Conservation (phyloP, 2,329 filamentous ascomycete genomes). For the Fusarium torreyae region DNA sequence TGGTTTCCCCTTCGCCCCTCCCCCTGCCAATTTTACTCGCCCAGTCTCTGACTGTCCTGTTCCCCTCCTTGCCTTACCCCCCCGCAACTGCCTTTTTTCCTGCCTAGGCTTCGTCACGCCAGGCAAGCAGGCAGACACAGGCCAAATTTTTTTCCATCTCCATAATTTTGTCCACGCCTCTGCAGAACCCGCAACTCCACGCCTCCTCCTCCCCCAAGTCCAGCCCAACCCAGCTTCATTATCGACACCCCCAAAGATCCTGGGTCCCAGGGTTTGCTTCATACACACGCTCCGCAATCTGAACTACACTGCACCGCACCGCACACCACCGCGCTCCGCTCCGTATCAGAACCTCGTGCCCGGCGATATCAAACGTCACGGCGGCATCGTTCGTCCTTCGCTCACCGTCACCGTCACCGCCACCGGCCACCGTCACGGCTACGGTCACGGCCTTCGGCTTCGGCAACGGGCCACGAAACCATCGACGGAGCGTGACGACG, state of each 20-base stretch:
- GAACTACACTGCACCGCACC: slow-evolving; percentile 46
- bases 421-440: slow-evolving; percentile 40
- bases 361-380: slow-evolving; percentile 44
- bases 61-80: slow-evolving; percentile 49
- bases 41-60: slow-evolving; percentile 3
- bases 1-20: slow-evolving; percentile 49
- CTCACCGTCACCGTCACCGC: slow-evolving; percentile 44
- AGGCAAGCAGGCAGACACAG: slow-evolving; percentile 40
- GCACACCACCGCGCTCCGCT: slow-evolving; percentile 46
- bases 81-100: slow-evolving; percentile 31
- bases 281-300: slow-evolving; percentile 50
- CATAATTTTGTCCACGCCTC: slow-evolving; percentile 55
- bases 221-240: slow-evolving; percentile 55
- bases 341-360: slow-evolving; percentile 45
- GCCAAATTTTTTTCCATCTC: slow-evolving; percentile 43
- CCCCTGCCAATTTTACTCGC: slow-evolving; percentile 32
- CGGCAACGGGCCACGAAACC: slow-evolving; percentile 39
- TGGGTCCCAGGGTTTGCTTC: slow-evolving; percentile 51
- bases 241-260: slow-evolving; percentile 59
- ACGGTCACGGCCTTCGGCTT: slow-evolving; percentile 38
- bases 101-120: slow-evolving; percentile 35
- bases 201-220: slow-evolving; percentile 54
- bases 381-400: slow-evolving; percentile 29
- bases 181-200: slow-evolving; percentile 56
- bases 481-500: slow-evolving; percentile 31